A percentile compares a stretch with the other conserved stretches of the same genome.
phyloP scores from a whole-genome alignment of 768 basidiomycete species.

The Tricholoma sp. region DNA sequence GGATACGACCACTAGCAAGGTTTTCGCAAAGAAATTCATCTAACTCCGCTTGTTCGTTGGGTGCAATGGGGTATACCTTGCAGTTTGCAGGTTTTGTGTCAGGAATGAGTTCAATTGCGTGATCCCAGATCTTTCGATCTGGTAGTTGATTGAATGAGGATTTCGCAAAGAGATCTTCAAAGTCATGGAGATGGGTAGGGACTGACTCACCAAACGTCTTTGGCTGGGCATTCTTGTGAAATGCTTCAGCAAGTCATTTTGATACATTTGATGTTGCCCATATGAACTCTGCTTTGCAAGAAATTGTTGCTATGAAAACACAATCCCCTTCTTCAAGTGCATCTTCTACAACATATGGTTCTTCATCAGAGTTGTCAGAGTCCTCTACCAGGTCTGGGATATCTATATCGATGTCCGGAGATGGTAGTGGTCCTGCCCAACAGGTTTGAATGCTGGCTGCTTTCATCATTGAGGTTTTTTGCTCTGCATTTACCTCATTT shows the following conservation, averaged over 20 bases:
- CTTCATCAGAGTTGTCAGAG: background rate
- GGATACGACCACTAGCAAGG: background rate
- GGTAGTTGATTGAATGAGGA: conserved; percentile 1
- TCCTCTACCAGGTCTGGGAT: background rate
- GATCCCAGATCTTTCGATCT: conserved; percentile 4
- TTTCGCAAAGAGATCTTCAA: background rate
- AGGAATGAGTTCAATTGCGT: conserved; percentile 11
- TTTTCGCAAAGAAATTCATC: background rate
- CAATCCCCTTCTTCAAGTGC: background rate
- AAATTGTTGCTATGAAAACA: background rate
- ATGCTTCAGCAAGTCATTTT: background rate
- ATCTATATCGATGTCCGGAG: background rate
- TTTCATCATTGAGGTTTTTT: background rate
- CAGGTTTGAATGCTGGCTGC: background rate
- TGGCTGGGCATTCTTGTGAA: background rate
- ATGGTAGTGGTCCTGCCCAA: background rate
- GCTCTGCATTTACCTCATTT: background rate
- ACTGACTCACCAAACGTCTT: background rate
- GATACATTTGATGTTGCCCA: background rate
- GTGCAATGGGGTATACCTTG: conserved; percentile 5
- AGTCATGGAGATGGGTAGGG: background rate
- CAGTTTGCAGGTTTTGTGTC: background rate
- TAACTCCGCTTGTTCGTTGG: background rate
- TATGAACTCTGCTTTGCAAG: background rate
- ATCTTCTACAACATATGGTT: background rate